Percentiles rank a stretch among this genome's conserved stretches.
Conservation (phyloP, 78 protist species). For the Dictyostelium capitatum region DNA sequence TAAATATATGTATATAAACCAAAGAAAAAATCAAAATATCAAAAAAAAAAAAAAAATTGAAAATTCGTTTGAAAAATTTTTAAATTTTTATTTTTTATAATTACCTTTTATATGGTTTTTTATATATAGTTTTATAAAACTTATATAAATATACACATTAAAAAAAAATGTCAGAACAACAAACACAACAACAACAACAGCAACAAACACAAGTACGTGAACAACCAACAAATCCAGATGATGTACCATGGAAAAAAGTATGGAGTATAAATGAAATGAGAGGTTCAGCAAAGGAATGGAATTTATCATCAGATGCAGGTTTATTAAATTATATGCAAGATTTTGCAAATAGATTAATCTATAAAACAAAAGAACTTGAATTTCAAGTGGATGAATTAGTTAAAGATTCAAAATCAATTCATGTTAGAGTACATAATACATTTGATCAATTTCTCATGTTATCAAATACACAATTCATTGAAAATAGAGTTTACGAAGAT, state of each 20-base stretch:
- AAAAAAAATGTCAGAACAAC: too few relatives aligned
- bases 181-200: too few relatives aligned
- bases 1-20: too few relatives aligned
- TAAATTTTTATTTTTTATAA: too few relatives aligned
- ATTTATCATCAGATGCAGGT: conserved; percentile 85
- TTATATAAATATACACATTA: too few relatives aligned
- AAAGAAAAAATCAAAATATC: too few relatives aligned
- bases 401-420: conserved; percentile 54
- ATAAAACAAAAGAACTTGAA: conserved; percentile 83
- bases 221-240: conserved; percentile 23
- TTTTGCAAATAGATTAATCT: conserved; percentile 58
- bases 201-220: not conserved
- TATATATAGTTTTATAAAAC: too few relatives aligned
- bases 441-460: conserved; percentile 89
- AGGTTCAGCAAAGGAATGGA: conserved; percentile 72
- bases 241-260: conserved; percentile 80
- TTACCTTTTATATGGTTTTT: too few relatives aligned
- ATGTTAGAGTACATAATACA: conserved; percentile 83
- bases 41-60: too few relatives aligned
- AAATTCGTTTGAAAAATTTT: too few relatives aligned
- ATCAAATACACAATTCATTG: conserved; percentile 90
- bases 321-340: conserved; percentile 83
- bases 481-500: conserved; percentile 85
- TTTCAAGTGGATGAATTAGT: conserved; percentile 75
- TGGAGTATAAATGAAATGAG: conserved; percentile 81